Evolutionary conservation across 2,329 filamentous ascomycete species (phyloP), one percentile per base, ranked within the genome.

Genomic region (Ilyonectria destructans): DNA sequence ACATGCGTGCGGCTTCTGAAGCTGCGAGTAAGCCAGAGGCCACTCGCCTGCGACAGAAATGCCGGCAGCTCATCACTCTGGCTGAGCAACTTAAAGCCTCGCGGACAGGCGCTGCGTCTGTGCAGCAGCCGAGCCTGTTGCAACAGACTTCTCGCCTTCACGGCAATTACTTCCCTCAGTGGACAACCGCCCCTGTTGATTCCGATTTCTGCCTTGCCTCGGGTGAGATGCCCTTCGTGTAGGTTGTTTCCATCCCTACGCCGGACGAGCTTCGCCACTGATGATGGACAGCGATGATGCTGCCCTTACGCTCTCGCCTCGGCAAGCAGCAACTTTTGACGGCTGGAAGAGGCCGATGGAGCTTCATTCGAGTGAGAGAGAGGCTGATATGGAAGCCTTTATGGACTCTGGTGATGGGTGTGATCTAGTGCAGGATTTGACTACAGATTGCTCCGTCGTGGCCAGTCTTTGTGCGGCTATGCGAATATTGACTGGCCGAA

Each of bases 401-500:
- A 93, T 93, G 90, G 80, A 83, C 54, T 84, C 87, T 17, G 81
- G 82, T 7, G 82, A 85, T 9, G 86, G 88, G 15, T 90, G 93
- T 69, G 96, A 99, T 80, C 87, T 99, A 8, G 95, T 98, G 3
- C 96, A 99, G 81, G 96, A 99, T 80, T 91, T 97, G 67, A 95
- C 96, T 6, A 97, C 96, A 1, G 96, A 99, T 80, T 99, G 96
- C 78, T 98, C 96, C 1, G 96, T 99, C 4, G 96, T 99, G 31
- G 96, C 96, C 17, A 98, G 96, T 79, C 86, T 99, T 6, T 98
- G 95, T 78, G 95, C 95, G 29, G 91, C 90, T 26, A 91, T 92
- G 68, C 91, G 91, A 46, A 86, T 91, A 9, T 87, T 91, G 69
- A 90, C 90, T 19, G 92, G 92, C 2, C 88, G 92, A 79, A 86